These are phyloP conservation scores for Collybia sordida DNA, from an alignment of 768 basidiomycete genomes.

Conservation along the genomic window DNA sequence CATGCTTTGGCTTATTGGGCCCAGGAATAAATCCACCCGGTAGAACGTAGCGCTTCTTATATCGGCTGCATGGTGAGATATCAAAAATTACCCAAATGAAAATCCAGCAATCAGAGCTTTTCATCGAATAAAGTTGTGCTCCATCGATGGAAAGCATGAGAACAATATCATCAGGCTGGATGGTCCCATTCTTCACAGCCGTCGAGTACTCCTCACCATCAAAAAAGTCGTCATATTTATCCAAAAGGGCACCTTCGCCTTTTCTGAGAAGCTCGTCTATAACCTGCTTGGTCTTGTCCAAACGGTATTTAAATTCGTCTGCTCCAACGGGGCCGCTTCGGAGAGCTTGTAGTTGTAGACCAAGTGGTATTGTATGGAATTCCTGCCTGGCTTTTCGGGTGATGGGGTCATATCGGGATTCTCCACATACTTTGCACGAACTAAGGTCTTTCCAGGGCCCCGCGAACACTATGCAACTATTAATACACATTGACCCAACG, in stretches of 20 bases:
- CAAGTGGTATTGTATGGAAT: slow-evolving; percentile 4
- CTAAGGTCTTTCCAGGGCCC: slow-evolving; percentile 3
- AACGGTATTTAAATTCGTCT: too few species aligned
- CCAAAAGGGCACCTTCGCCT: not conserved
- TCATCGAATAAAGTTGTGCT: slow-evolving; percentile 28
- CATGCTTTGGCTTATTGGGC: slow-evolving; percentile 12
- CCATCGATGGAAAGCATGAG: slow-evolving; percentile 28
- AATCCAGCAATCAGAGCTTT: slow-evolving; percentile 31
- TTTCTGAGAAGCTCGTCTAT: not conserved
- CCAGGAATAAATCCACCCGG: slow-evolving; percentile 15
- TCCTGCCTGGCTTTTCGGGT: not conserved
- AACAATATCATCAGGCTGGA: slow-evolving; percentile 13
- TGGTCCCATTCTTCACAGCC: slow-evolving; percentile 10
- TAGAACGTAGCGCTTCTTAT: slow-evolving; percentile 10
- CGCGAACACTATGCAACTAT: slow-evolving; percentile 21
- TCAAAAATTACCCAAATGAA: slow-evolving; percentile 27
- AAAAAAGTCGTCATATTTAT: too few species aligned
- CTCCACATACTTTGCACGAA: slow-evolving; percentile 1
- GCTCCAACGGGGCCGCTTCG: not conserved
- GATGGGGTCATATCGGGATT: slow-evolving; percentile 1
- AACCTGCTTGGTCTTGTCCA: too few species aligned
- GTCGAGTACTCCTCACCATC: not conserved
- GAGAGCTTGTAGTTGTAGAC: slow-evolving; percentile 1
- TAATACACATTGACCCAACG: too few species aligned
- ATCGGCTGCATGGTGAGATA: slow-evolving; percentile 11